phyloP scores from a whole-genome alignment of 106 monocot species.

The Dendrobium chrysotoxum region DNA sequence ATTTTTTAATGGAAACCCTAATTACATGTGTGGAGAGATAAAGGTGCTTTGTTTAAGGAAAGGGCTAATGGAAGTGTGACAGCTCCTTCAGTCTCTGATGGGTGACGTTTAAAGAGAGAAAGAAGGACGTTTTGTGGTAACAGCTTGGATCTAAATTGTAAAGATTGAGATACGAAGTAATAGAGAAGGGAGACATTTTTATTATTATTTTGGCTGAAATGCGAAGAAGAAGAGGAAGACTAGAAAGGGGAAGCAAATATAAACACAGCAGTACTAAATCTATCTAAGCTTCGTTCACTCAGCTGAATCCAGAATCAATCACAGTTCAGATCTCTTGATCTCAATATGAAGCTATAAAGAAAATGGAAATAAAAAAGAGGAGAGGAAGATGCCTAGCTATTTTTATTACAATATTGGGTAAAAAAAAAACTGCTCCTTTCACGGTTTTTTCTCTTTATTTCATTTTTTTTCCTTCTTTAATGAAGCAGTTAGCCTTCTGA shows the following conservation, averaged over 20 bases:
- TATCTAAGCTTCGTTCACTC: conserved; percentile 17
- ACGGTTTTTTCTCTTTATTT: background rate
- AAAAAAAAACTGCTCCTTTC: background rate
- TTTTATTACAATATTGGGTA: background rate
- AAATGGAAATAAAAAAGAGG: background rate
- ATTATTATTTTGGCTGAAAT: background rate
- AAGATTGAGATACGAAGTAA: background rate
- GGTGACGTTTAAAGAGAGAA: conserved; percentile 1
- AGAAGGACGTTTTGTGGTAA: conserved; percentile 4
- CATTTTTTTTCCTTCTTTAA: background rate
- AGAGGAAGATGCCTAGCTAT: background rate
- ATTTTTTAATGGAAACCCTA: conserved; percentile 5
- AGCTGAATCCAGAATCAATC: background rate
- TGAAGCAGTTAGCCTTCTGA: background rate
- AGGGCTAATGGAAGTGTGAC: conserved; percentile 14
- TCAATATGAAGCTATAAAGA: background rate
- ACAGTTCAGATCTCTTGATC: background rate
- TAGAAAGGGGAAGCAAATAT: conserved; percentile 14
- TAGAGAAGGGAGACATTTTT: background rate
- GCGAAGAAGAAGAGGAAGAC: conserved; percentile 19
- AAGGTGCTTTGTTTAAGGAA: background rate
- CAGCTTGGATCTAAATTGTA: conserved; percentile 4
- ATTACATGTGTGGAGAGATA: background rate
- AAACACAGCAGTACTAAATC: conserved; percentile 24
- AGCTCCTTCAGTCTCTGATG: conserved; percentile 1